Conservation (phyloP, 2,329 filamentous ascomycete species). For the Nothopassalora personata region DNA sequence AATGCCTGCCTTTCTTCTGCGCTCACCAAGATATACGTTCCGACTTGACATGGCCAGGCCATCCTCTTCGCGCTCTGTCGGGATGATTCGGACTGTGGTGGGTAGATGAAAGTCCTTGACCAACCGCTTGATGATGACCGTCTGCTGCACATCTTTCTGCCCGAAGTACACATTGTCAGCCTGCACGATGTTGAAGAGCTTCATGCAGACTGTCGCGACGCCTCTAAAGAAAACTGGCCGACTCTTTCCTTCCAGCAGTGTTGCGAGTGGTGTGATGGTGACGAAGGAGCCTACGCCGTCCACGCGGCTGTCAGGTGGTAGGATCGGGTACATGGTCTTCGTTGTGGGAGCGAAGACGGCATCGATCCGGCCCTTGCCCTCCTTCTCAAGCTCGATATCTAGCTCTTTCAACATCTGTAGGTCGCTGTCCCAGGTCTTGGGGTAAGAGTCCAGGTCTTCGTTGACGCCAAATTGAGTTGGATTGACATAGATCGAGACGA, state of each 20-base stretch:
- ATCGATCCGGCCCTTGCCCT: slow-evolving; percentile 58
- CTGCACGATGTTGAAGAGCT: slow-evolving; percentile 76
- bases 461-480: slow-evolving; percentile 88
- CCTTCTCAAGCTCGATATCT: slow-evolving; percentile 62
- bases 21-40: slow-evolving; percentile 82
- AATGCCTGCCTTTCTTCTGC: slow-evolving; percentile 65
- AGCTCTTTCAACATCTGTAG: slow-evolving; percentile 60
- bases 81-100: slow-evolving; percentile 65
- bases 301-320: slow-evolving; percentile 66
- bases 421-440: slow-evolving; percentile 81
- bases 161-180: slow-evolving; percentile 85
- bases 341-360: slow-evolving; percentile 85
- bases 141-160: slow-evolving; percentile 97
- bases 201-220: slow-evolving; percentile 94
- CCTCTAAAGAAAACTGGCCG: slow-evolving; percentile 94
- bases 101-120: slow-evolving; percentile 81
- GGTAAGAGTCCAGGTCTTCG: slow-evolving; percentile 86
- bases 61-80: slow-evolving; percentile 70
- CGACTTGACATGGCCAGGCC: slow-evolving; percentile 87
- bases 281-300: slow-evolving; percentile 83
- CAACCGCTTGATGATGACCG: slow-evolving; percentile 79
- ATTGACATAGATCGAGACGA: slow-evolving; percentile 93
- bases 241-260: slow-evolving; percentile 75
- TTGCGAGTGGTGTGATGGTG: slow-evolving; percentile 77
- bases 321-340: slow-evolving; percentile 78